These are phyloP conservation scores for Geum urbanum DNA, from an alignment of 306 rosid genomes.

Conservation along the genomic window DNA sequence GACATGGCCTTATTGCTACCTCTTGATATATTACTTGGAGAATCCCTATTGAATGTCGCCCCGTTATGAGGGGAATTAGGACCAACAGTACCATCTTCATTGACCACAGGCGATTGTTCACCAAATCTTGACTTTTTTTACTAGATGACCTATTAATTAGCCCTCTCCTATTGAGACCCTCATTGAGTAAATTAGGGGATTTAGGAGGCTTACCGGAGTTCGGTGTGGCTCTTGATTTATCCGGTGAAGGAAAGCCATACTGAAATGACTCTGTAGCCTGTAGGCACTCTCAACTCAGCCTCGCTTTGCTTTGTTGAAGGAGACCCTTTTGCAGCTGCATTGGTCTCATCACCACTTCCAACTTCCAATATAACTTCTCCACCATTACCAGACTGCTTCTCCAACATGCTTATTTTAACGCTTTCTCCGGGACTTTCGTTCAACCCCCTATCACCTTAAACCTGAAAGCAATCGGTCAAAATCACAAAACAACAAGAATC, in stretches of 20 bases:
- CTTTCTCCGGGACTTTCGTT: slow-evolving; percentile 37
- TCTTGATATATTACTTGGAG: slow-evolving; percentile 42
- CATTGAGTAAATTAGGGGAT: slow-evolving; percentile 33
- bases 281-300: slow-evolving; percentile 18
- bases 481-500: neutral
- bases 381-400: slow-evolving; percentile 41
- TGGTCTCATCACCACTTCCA: slow-evolving; percentile 29
- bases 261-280: slow-evolving; percentile 39
- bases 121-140: slow-evolving; percentile 80
- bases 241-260: slow-evolving; percentile 42
- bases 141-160: slow-evolving; percentile 58
- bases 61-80: slow-evolving; percentile 43
- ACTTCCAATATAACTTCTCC: slow-evolving; percentile 51
- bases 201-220: slow-evolving; percentile 60
- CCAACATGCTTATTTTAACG: slow-evolving; percentile 49
- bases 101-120: slow-evolving; percentile 43
- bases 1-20: slow-evolving; percentile 26
- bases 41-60: slow-evolving; percentile 36
- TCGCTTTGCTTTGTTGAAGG: slow-evolving; percentile 29
- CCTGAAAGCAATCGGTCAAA: neutral
- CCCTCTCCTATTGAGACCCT: slow-evolving; percentile 35
- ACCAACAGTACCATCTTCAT: slow-evolving; percentile 44
- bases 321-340: slow-evolving; percentile 26
- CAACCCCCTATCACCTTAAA: slow-evolving; percentile 26
- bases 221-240: slow-evolving; percentile 37